Evolutionary conservation across 1,139 yeast genomes (phyloP), one percentile per base, ranked within the genome.

Genomic region (Waltiozyma sp.): DNA sequence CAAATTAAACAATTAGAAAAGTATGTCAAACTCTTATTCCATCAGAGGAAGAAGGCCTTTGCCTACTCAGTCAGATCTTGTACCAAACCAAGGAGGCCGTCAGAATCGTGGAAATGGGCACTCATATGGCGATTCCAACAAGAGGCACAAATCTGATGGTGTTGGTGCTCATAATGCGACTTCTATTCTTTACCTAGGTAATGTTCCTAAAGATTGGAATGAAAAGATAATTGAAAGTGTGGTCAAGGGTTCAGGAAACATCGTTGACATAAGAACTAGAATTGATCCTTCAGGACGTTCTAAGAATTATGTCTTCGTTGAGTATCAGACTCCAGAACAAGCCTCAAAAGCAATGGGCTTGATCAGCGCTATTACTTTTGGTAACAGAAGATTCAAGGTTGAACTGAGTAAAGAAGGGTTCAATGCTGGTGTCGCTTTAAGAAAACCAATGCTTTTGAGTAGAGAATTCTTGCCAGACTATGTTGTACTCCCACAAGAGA

Each of bases 221-320:
- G 80, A 73, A 43, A 69, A 70, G 38, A 69, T 66, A 28, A 63
- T 78, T 38, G 70, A 64, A 41, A 61, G 81, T 15, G 80, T 79
- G 19, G 81, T 77, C n/a, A 70, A 77, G 47, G 83, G 83, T 2
- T 67, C 80, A 6, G 85, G 85, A 2, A 68, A 70, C 19, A 71
- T 79, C 35, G 77, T 75, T 40, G 85, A 77, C 49, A 79, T 78
- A 15, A 68, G 84, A 50, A 64, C 79, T 47, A 77, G 80, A 51
- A 72, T 72, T 60, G 85, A 79, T 50, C 72, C 70, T 48, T 72
- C 71, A 16, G 77, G 80, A n/a, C 75, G 75, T 50, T 75, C 77
- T 53, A 79, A 77, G 55, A 84, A 83, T 15, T 79, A 70, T 53
- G 74, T 81, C 49, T 79, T 79, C 55, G 72, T 78, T 38, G 85